Conservation (phyloP, 345 rosid genomes). For the Citrus sinensis region DNA sequence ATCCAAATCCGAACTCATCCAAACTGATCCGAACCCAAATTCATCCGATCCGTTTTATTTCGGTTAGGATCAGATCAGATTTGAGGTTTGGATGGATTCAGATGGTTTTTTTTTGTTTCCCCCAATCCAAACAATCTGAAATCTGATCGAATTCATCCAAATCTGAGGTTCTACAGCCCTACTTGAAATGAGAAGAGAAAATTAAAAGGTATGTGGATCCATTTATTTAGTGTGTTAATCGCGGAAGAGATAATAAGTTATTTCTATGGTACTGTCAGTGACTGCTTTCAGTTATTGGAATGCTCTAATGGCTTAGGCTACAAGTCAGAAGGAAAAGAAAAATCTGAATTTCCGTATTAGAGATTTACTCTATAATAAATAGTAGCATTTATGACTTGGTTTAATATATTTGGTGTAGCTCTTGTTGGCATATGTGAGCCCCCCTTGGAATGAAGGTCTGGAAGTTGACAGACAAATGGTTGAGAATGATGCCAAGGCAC, state of each 20-base stretch:
- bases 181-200: background rate
- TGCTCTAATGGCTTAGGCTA: background rate
- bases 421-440: conserved; percentile 45
- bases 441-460: conserved; percentile 48
- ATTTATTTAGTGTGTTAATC: no score
- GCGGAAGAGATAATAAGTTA: background rate
- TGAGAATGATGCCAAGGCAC: conserved; percentile 50
- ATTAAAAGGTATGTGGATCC: background rate
- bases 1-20: no score
- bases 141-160: no score
- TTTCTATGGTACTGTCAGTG: background rate
- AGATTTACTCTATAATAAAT: background rate
- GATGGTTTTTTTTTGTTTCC: no score
- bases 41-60: no score
- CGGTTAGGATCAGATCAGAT: no score
- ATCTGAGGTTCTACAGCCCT: no score
- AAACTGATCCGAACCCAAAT: no score
- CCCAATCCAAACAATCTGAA: no score
- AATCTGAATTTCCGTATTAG: background rate
- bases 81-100: no score
- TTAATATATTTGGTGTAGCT: conserved; percentile 34
- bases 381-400: conserved; percentile 1
- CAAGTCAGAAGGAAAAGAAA: background rate
- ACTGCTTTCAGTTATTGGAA: background rate
- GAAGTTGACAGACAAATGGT: conserved; percentile 42